Evolutionary conservation across 73 alveolate species (phyloP), one percentile per base, ranked within the genome.

Genomic region (Uronychia setigera): DNA sequence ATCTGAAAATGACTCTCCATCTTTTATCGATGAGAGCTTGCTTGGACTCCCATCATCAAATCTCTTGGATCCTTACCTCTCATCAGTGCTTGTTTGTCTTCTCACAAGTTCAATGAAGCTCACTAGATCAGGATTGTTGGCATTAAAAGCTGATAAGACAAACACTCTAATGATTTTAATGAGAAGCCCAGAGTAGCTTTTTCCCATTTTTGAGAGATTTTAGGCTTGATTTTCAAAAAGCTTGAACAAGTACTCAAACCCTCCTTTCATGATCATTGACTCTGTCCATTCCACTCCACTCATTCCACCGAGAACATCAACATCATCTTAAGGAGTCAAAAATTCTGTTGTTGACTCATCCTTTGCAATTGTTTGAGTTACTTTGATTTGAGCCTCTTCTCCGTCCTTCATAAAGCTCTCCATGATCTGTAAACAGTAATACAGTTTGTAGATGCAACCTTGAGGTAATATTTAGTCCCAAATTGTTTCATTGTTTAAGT

Each of bases 361-460:
- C 29, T 80, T 57, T 0, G 76, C 82, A 19, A 46, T 46, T 11
- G 67, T 46, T 46, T 46, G 67, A 5, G 5, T 46, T 5, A 46
- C 67, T 33, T 77, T 35, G 32, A 80, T 33, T n/a, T 84, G 78
- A 11, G 26, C 81, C 29, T 80, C 91, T 59, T 87, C 95, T n/a
- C 92, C 92, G 59, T 92, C 98, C 59, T 88, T 90, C 91, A 94
- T 94, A 19, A 94, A 81, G 28, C 89, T 85, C 78, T 94, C 98
- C 32, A 94, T 93, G 34, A 94, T 92, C 57, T 94, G 89, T 31
- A 94, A 87, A 58, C 80, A 78, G 81, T 94, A 94, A 28, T 90
- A 90, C 60, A 92, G 92, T 81, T 94, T 92, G 78, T 92, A 85
- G 80, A 84, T 87, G 26, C 93, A 83, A 27, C 60, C 77, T 0